Base-by-base conservation (phyloP, 1,284 basidiomycete species). In the Singerocomus inundabilis region DNA sequence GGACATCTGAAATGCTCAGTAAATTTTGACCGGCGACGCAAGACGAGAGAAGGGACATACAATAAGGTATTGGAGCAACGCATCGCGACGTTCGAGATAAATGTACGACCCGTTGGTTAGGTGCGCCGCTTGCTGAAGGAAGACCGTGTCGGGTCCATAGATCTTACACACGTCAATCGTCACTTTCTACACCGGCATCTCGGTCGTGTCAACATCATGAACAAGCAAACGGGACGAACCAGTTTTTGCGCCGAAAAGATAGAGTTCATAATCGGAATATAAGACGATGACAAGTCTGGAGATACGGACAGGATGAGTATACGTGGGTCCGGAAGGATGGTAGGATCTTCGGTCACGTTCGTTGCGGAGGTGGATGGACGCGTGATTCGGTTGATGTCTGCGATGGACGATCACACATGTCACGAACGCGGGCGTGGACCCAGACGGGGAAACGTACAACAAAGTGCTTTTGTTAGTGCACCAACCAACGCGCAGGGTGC, bases 171-270 rank as follows among this genome's bases (percentile, higher is more conserved):
- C 92, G 64, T 99, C 96, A 58, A 99, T 94, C 1, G 91, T 89
- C 13, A 98, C 88, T 81, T 91, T 94, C 91, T 97, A 63, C 26
- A 33, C 31, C 45, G 47, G 44, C 25, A 16, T 38, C 7, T 43
- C 25, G 10, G 29, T 47, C 44, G 46, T 1, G 13, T 46, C 29
- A n/a, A 5, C 11, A 15, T 30, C n/a, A 36, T 13, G 26, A 29
- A 46, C 30, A 53, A 30, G 38, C 16, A 51, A 39, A 49, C 29
- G 35, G 30, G 16, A 51, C 50, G 21, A 33, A 90, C 93, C 51
- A 93, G 79, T 73, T 99, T 99, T 69, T 99, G 97, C 1, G 97
- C 97, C 4, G 94, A 95, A 72, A 99, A 99, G 46, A 99, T 98
- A 50, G 93, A 90, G 68, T 99, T 99, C 97, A 99, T 99, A 68